These are phyloP conservation scores for Polygonum maritimum DNA, from an alignment of 148 eudicot genomes.

Conservation along the genomic window DNA sequence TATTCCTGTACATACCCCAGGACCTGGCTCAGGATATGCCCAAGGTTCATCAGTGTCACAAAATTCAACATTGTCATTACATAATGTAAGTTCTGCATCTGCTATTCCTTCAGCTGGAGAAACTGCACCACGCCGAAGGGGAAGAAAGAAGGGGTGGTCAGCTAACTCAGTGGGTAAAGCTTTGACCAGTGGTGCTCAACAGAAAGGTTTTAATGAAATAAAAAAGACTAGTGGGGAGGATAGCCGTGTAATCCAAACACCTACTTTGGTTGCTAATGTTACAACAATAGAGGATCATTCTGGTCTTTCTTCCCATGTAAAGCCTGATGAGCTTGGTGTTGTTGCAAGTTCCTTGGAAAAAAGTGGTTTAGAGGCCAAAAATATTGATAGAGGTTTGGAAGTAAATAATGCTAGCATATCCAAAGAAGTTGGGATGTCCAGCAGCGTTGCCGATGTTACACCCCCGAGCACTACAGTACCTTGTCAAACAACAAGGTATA, in stretches of 20 bases:
- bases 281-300: conserved; percentile 8
- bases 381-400: conserved; percentile 5
- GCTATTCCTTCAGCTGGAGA: conserved; percentile 23
- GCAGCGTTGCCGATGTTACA: conserved; percentile 18
- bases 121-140: conserved; percentile 55
- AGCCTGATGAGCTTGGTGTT: conserved; percentile 10
- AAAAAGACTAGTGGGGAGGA: background rate
- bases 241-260: background rate
- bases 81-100: conserved; percentile 16
- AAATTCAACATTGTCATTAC: conserved; percentile 19
- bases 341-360: conserved; percentile 10
- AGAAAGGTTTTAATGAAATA: conserved; percentile 13
- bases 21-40: conserved; percentile 21
- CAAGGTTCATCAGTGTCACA: conserved; percentile 23
- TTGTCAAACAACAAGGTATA: conserved; percentile 24
- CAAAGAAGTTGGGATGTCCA: conserved; percentile 5
- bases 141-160: conserved; percentile 38
- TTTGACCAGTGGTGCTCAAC: conserved; percentile 29
- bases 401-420: conserved; percentile 10
- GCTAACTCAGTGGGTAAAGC: conserved; percentile 28
- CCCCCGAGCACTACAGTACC: conserved; percentile 14
- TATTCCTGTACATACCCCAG: conserved; percentile 25
- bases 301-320: conserved; percentile 7
- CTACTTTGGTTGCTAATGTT: conserved; percentile 7
- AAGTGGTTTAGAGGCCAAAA: conserved; percentile 14